Conservation (phyloP, 345 rosid species). For the Draba incana region DNA sequence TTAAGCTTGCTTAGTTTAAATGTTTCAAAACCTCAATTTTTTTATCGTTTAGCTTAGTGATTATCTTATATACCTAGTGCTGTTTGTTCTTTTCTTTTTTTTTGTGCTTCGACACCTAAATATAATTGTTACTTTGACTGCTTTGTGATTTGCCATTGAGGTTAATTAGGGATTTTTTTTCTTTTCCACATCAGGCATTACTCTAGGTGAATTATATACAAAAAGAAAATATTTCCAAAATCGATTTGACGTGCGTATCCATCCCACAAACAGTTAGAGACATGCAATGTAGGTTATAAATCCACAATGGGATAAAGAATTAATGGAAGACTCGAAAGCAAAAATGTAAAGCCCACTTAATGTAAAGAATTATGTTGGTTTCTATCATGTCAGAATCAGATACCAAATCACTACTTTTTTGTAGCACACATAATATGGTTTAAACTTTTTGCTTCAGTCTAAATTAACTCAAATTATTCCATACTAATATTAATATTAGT, state of each 20-base stretch:
- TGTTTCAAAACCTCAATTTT: too few species aligned
- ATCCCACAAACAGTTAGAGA: constrained; percentile 30
- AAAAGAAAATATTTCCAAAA: background rate
- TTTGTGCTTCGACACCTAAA: too few species aligned
- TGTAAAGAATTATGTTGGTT: constrained; percentile 28
- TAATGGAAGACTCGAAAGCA: constrained; percentile 35
- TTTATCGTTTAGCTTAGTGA: too few species aligned
- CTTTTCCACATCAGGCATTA: too few species aligned
- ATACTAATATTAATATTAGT: background rate
- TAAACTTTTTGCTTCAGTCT: constrained; percentile 1
- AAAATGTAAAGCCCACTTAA: constrained; percentile 35
- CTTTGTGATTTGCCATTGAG: too few species aligned
- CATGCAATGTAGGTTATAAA: constrained; percentile 35
- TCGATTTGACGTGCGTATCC: constrained; percentile 39
- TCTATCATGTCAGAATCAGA: constrained; percentile 36
- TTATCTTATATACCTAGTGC: too few species aligned
- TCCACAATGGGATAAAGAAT: constrained; percentile 33
- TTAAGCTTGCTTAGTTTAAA: too few species aligned
- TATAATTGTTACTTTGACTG: too few species aligned
- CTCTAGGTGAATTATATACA: background rate
- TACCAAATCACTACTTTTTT: constrained; percentile 20
- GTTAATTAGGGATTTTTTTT: too few species aligned
- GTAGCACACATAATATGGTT: constrained; percentile 24
- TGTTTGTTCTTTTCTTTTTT: too few species aligned
- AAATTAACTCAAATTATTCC: constrained; percentile 10